A percentile compares a stretch with the other conserved stretches of the same genome.
These are phyloP conservation scores for Solanum hybrid DNA, from an alignment of 305 asterid species.

Conservation along the genomic window DNA sequence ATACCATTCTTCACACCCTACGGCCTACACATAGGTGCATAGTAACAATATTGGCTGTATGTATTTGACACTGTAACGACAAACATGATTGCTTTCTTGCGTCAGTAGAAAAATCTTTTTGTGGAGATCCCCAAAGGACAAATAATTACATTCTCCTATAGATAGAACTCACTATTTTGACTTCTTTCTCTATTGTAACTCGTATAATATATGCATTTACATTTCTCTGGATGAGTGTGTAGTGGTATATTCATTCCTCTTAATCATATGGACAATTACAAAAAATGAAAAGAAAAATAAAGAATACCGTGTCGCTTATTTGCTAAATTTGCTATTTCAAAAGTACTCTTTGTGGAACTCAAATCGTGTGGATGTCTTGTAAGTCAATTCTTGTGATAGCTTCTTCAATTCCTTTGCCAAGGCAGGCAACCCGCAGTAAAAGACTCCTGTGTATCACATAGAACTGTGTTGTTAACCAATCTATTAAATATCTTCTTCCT, in stretches of 20 bases:
- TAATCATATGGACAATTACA: constrained; percentile 35
- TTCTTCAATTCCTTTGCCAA: constrained; percentile 81
- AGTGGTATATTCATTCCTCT: constrained; percentile 9
- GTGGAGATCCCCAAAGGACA: neutral
- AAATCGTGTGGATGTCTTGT: constrained; percentile 79
- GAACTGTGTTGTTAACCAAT: neutral
- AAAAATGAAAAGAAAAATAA: neutral
- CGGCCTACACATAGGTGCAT: neutral
- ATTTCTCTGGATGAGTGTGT: constrained; percentile 11
- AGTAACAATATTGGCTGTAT: neutral
- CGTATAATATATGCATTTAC: constrained; percentile 25
- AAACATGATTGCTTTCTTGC: neutral
- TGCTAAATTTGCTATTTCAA: constrained; percentile 21
- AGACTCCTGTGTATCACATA: constrained; percentile 49
- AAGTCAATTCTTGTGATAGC: constrained; percentile 59
- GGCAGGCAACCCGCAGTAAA: constrained; percentile 81
- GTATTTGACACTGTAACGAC: neutral
- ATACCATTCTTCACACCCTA: neutral
- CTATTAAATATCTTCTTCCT: neutral
- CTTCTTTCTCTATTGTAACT: constrained; percentile 21
- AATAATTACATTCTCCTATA: neutral
- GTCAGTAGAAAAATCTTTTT: neutral
- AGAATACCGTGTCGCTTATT: neutral
- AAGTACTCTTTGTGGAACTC: constrained; percentile 88
- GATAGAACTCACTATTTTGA: constrained; percentile 6